Conservation (phyloP, 495 filamentous ascomycete genomes). For the Cladorrhinum samala region DNA sequence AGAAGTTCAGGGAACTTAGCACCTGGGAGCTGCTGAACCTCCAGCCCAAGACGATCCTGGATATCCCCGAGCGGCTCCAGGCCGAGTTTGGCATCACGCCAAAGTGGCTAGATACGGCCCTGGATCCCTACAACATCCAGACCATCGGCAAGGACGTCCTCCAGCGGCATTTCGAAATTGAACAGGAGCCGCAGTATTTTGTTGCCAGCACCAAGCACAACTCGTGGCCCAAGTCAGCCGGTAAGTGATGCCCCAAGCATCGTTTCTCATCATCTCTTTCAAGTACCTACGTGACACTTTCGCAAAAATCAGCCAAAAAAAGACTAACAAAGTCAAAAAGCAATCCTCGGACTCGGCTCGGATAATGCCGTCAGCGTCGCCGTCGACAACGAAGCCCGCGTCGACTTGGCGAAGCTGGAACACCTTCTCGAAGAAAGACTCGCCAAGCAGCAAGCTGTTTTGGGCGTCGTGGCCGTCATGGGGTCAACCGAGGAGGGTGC, state of each 20-base stretch:
- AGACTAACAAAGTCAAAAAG: conserved; percentile 10
- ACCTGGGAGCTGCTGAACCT: conserved; percentile 48
- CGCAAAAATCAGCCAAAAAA: too few relatives aligned
- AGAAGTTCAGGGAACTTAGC: conserved; percentile 30
- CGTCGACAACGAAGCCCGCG: conserved; percentile 34
- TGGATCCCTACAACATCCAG: conserved; percentile 38
- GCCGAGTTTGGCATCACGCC: conserved; percentile 33
- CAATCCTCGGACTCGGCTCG: conserved; percentile 40
- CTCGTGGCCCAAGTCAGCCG: conserved; percentile 44
- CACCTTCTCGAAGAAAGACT: conserved; percentile 26
- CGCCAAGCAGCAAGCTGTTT: conserved; percentile 27
- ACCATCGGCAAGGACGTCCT: conserved; percentile 32
- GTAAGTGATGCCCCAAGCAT: too few relatives aligned
- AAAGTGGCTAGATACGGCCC: conserved; percentile 24
- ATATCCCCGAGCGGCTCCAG: conserved; percentile 32
- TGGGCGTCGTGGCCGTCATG: conserved; percentile 22
- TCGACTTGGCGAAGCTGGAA: conserved; percentile 31
- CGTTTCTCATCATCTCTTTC: neutral
- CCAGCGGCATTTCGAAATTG: conserved; percentile 27
- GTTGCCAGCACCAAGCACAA: conserved; percentile 38
- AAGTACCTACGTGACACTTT: neutral
- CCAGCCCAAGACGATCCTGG: conserved; percentile 30
- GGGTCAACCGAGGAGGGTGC: conserved; percentile 36
- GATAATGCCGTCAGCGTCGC: conserved; percentile 32
- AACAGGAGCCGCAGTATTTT: conserved; percentile 29